A percentile compares a stretch with the other conserved stretches of the same genome.
These are phyloP conservation scores for Penicillium sp. DNA, from an alignment of 2,329 filamentous ascomycete genomes.

Conservation along the genomic window DNA sequence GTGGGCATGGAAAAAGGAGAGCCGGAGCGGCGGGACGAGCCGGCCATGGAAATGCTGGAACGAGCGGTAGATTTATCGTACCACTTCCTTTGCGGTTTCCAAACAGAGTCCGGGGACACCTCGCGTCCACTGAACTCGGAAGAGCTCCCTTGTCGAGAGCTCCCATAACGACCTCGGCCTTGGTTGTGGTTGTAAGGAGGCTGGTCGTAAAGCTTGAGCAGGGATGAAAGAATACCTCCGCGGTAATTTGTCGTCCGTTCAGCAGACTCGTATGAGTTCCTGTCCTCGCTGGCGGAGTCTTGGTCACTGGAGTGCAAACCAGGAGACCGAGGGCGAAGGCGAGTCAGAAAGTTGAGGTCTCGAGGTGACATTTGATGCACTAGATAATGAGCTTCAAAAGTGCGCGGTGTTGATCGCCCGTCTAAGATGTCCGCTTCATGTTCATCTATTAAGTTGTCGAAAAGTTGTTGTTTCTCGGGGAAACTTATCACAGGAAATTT, in stretches of 20 bases:
- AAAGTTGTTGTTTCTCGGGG: slow-evolving; percentile 34
- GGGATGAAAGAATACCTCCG: slow-evolving; percentile 69
- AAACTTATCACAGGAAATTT: slow-evolving; percentile 38
- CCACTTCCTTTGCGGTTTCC: slow-evolving; percentile 39
- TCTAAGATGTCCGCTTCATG: slow-evolving; percentile 32
- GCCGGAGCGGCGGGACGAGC: slow-evolving; percentile 31
- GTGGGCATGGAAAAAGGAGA: slow-evolving; percentile 35
- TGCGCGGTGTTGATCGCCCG: slow-evolving; percentile 29
- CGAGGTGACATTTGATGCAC: slow-evolving; percentile 40
- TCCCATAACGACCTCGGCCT: slow-evolving; percentile 28
- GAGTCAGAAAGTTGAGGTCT: slow-evolving; percentile 35
- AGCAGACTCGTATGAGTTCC: slow-evolving; percentile 58
- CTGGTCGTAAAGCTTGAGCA: slow-evolving; percentile 69
- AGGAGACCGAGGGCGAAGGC: slow-evolving; percentile 34
- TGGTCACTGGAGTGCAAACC: slow-evolving; percentile 35
- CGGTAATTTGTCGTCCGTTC: slow-evolving; percentile 67
- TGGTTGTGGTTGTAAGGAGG: slow-evolving; percentile 26
- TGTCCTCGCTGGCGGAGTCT: slow-evolving; percentile 36
- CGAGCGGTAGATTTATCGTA: slow-evolving; percentile 41
- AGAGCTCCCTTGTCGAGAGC: slow-evolving; percentile 34
- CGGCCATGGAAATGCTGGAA: slow-evolving; percentile 37
- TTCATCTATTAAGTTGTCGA: slow-evolving; percentile 33
- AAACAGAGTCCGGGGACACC: slow-evolving; percentile 35
- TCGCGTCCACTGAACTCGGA: slow-evolving; percentile 33
- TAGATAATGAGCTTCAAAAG: slow-evolving; percentile 34